These are phyloP conservation scores for Pholiota microspora DNA, from an alignment of 768 basidiomycete genomes.

Conservation along the genomic window DNA sequence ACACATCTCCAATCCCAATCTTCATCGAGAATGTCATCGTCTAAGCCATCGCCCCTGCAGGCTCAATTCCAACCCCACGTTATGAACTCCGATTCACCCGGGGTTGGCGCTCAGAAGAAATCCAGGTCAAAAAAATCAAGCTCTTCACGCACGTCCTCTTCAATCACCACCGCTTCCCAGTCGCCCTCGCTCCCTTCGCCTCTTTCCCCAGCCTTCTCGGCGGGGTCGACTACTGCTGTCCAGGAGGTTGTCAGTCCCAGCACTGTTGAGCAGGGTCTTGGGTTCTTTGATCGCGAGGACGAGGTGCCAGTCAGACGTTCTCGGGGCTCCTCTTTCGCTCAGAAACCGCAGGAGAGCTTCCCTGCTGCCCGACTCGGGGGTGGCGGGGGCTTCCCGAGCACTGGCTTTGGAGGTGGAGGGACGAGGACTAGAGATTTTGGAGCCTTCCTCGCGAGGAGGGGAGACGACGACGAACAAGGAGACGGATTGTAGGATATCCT, in stretches of 20 bases:
- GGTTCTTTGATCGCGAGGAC: constrained; percentile 35
- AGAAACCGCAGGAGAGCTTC: constrained; percentile 1
- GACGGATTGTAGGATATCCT: constrained; percentile 2
- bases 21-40: neutral
- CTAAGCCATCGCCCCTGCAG: constrained; percentile 3
- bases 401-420: constrained; percentile 14
- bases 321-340: neutral
- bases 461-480: constrained; percentile 14
- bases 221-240: constrained; percentile 2
- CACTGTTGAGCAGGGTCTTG: constrained; percentile 29
- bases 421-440: constrained; percentile 17
- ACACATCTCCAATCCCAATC: neutral
- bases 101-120: neutral
- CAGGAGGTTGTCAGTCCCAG: constrained; percentile 24
- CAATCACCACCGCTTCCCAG: constrained; percentile 40
- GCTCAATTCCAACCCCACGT: constrained; percentile 22
- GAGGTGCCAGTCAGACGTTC: constrained; percentile 12
- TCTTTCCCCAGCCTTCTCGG: constrained; percentile 30
- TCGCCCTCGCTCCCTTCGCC: constrained; percentile 45
- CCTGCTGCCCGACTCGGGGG: constrained; percentile 13
- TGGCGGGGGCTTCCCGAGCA: constrained; percentile 11
- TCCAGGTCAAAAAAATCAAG: constrained; percentile 26
- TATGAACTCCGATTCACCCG: neutral
- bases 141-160: constrained; percentile 22
- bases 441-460: constrained; percentile 19